Evolutionary conservation across 495 filamentous ascomycete genomes (phyloP), one percentile per base, ranked within the genome.

Genomic region (Neurospora sp.): DNA sequence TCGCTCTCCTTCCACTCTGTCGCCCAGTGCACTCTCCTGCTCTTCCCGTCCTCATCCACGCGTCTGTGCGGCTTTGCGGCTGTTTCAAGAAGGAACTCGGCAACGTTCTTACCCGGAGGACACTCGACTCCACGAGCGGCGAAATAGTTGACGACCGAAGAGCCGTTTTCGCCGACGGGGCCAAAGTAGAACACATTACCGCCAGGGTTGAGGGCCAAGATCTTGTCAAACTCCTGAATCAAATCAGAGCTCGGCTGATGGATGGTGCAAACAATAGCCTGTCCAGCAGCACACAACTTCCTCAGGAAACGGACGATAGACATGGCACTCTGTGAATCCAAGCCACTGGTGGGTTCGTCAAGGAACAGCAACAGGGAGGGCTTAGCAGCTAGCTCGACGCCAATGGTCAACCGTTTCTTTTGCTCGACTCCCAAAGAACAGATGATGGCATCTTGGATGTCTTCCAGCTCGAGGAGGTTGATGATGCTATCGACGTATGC

Each of bases 401-500:
- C 94, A 72, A 98, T 97, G 2, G 94, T 97, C 4, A 97, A 75
- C 35, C 92, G 72, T 86, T 93, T 83, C 82, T 83, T 82, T 75
- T 89, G 78, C 75, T 88, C 86, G 0, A 88, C 85, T 14, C 92
- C 93, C 0, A 92, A 89, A 18, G 93, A 89, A 75, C 91, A 91
- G 54, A 97, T 91, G 71, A 97, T 87, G 14, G 94, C 92, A 74
- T 97, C 92, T 10, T 93, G 89, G 73, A 93, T 92, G 20, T 91
- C 88, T 72, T 91, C 84, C 87, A 98, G 93, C 48, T 93, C 91
- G 12, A 98, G 85, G 70, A 97, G 86, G 75, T 92, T 90, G 73
- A 98, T 94, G 70, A 98, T 92, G 79, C 93, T 92, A 70, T 97
- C 91, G 16, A 94, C 94, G 77, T 96, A 97, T 0, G 85, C 91